phyloP scores from a whole-genome alignment of 2,329 filamentous ascomycete genomes.

The Chaetomiaceae sp. region DNA sequence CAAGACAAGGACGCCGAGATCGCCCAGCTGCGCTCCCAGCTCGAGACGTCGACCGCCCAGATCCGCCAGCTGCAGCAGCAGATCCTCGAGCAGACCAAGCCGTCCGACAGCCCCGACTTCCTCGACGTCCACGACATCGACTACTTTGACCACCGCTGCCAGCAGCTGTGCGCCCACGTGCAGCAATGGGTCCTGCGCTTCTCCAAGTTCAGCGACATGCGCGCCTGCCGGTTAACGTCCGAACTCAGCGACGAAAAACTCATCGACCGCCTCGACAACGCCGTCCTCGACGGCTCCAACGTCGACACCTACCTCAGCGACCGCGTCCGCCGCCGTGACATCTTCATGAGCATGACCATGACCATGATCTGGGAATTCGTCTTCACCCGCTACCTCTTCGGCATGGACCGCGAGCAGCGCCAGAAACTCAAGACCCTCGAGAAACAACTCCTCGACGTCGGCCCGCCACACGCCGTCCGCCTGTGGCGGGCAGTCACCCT shows the following conservation, averaged over 20 bases:
- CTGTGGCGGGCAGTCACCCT: constrained; percentile 96
- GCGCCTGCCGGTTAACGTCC: constrained; percentile 74
- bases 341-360: constrained; percentile 99
- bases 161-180: constrained; percentile 90
- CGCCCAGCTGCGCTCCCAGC: constrained; percentile 67
- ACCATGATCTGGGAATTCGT: constrained; percentile 99
- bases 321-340: constrained; percentile 80
- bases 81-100: constrained; percentile 58
- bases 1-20: constrained; percentile 83
- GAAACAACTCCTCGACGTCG: constrained; percentile 84
- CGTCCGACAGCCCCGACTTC: constrained; percentile 51
- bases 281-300: constrained; percentile 88
- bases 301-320: constrained; percentile 85
- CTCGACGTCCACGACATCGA: constrained; percentile 81
- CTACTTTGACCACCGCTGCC: constrained; percentile 90
- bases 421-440: constrained; percentile 96
- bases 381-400: constrained; percentile 96
- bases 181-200: constrained; percentile 98
- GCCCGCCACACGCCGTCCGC: constrained; percentile 81
- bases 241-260: constrained; percentile 91
- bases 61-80: constrained; percentile 55
- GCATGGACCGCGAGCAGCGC: constrained; percentile 95
- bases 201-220: constrained; percentile 94
- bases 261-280: constrained; percentile 89
- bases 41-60: constrained; percentile 65